Percentiles rank a stretch among this genome's conserved stretches.
These are phyloP conservation scores for Pyrenophora seminiperda DNA, from an alignment of 2,329 filamentous ascomycete species.

Conservation along the genomic window DNA sequence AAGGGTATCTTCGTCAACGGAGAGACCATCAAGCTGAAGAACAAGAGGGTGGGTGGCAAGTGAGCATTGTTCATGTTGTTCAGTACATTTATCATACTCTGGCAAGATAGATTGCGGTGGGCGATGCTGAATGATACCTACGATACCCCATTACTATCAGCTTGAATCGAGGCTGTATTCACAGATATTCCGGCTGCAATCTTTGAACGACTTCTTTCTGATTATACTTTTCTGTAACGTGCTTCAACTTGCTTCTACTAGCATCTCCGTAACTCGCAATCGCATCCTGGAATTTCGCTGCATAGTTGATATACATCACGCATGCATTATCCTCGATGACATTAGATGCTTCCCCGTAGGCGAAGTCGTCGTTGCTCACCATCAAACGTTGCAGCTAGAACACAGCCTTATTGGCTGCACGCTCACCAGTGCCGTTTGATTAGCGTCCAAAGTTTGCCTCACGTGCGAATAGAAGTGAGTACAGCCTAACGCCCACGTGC, in stretches of 20 bases:
- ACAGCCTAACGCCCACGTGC: no score
- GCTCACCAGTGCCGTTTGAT: no score
- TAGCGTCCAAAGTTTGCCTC: no score
- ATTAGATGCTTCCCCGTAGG: no score
- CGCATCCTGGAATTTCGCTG: slow-evolving; percentile 51
- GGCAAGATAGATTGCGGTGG: background rate
- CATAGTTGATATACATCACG: slow-evolving; percentile 56
- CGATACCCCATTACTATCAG: background rate
- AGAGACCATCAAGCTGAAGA: slow-evolving; percentile 97
- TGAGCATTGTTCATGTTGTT: slow-evolving; percentile 30
- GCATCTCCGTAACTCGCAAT: slow-evolving; percentile 49
- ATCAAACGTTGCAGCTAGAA: no score
- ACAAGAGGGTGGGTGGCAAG: slow-evolving; percentile 67
- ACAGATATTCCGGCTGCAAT: slow-evolving; percentile 51
- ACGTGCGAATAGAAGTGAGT: no score
- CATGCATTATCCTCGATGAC: no score
- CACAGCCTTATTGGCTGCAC: no score
- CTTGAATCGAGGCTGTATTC: background rate
- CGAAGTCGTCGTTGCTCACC: no score
- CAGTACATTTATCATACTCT: slow-evolving; percentile 22
- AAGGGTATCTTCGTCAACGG: slow-evolving; percentile 99
- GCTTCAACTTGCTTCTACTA: slow-evolving; percentile 37
- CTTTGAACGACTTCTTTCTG: slow-evolving; percentile 49
- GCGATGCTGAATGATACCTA: background rate
- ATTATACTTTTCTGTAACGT: slow-evolving; percentile 49